A percentile compares a stretch with the other conserved stretches of the same genome.
These are phyloP conservation scores for Aspergillus neotritici DNA, from an alignment of 2,329 filamentous ascomycete species.

Conservation along the genomic window DNA sequence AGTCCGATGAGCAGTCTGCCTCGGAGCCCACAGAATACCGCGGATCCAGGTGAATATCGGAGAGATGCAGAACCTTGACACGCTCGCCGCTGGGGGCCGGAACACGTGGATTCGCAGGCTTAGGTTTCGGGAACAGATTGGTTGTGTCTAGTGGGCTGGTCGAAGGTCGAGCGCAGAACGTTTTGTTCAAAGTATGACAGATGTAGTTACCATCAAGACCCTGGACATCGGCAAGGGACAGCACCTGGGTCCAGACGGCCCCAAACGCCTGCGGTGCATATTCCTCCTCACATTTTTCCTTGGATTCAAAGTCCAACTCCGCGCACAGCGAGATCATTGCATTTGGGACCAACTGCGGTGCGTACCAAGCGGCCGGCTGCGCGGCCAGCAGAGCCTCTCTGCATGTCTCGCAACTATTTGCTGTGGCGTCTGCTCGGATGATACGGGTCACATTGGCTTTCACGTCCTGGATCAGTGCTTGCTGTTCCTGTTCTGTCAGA, in stretches of 20 bases:
- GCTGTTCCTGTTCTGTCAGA: constrained; percentile 36
- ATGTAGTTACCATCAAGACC: constrained; percentile 55
- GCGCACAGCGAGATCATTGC: constrained; percentile 50
- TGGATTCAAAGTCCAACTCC: constrained; percentile 42
- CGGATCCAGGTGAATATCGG: constrained; percentile 53
- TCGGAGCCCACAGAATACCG: constrained; percentile 50
- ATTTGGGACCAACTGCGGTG: constrained; percentile 46
- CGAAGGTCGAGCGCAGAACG: constrained; percentile 45
- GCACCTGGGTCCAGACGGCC: constrained; percentile 53
- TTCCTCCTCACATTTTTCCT: constrained; percentile 44
- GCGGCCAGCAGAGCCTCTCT: constrained; percentile 47
- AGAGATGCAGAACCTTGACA: constrained; percentile 53
- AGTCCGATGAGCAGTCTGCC: constrained; percentile 45
- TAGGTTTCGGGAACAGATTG: constrained; percentile 50
- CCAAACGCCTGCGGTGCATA: constrained; percentile 48
- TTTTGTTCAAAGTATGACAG: constrained; percentile 46
- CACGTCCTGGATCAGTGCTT: constrained; percentile 38
- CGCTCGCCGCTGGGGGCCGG: constrained; percentile 49
- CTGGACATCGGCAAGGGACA: constrained; percentile 49
- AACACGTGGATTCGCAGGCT: constrained; percentile 41
- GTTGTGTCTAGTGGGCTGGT: constrained; percentile 44
- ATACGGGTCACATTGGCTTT: constrained; percentile 42
- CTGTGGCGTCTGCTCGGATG: constrained; percentile 39
- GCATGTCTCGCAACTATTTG: constrained; percentile 50
- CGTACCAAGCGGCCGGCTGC: constrained; percentile 47